Evolutionary conservation across 768 basidiomycete species (phyloP), one percentile per base, ranked within the genome.

Genomic region (Russula earlei): DNA sequence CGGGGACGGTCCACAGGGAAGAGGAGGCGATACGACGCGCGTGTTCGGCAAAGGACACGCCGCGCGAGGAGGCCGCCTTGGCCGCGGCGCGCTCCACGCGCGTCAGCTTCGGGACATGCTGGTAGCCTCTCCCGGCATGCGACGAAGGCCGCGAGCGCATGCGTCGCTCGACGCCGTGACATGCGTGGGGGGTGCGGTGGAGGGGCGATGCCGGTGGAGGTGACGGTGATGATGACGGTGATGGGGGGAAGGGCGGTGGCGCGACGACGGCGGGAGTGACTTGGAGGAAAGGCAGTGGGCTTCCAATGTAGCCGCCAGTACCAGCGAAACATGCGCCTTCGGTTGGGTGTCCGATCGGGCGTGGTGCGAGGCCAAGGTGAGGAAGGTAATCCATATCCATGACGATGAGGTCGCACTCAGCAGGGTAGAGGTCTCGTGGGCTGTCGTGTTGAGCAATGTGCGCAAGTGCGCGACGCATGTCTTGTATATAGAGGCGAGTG

Each of bases 121-220:
- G 29, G 29, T 38, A 40, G 11, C 22, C 37, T 15, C 37, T n/a
- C 6, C 34, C 41, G 1, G 20, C 46, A 44, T 34, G 57, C 40
- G 57, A 48, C 4, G 56, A n/a, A 7, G 47, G 47, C 33, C 52
- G 40, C 4, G 41, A 48, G 29, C 56, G 47, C 10, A 37, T 52
- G 25, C 36, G 57, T 6, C 56, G 41, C 52, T 54, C 57, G 22
- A 54, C 43, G 33, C 52, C 52, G 25, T 49, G 38, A 45, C 14
- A 57, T 27, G 41, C 41, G 52, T 52, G 57, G 24, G 57, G 46
- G 12, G 33, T 22, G 25, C 19, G 27, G 34, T 29, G 27, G 46
- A 48, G 8, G 25, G 11, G 41, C 11, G 40, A 33, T 31, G 46
- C 14, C 15, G 34, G 40, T 37, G 31, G 25, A 8, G 34, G 5